phyloP scores from a whole-genome alignment of 768 basidiomycete species.

The Russula abietina region DNA sequence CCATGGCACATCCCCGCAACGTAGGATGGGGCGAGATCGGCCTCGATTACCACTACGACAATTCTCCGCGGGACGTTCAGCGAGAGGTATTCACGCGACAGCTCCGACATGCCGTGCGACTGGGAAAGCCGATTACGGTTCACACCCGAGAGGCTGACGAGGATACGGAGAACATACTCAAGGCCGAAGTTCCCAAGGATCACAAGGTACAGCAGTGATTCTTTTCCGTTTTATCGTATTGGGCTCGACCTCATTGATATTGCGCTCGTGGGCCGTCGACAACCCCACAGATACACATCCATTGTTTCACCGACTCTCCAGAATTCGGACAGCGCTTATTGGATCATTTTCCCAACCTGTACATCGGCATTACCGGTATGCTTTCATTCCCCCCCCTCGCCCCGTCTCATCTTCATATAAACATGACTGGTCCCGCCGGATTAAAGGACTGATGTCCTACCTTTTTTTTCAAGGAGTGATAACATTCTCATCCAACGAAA shows the following conservation, averaged over 20 bases:
- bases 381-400: neutral
- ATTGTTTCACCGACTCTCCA: slow-evolving; percentile 83
- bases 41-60: slow-evolving; percentile 79
- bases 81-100: slow-evolving; percentile 61
- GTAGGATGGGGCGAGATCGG: slow-evolving; percentile 90
- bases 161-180: slow-evolving; percentile 74
- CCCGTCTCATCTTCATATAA: neutral
- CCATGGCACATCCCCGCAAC: slow-evolving; percentile 73
- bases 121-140: slow-evolving; percentile 75
- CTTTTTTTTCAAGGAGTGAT: slow-evolving; percentile 52
- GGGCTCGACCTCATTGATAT: neutral
- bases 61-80: slow-evolving; percentile 66
- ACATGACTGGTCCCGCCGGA: neutral
- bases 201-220: slow-evolving; percentile 43
- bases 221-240: neutral
- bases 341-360: slow-evolving; percentile 73
- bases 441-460: neutral
- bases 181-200: slow-evolving; percentile 64
- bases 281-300: slow-evolving; percentile 64
- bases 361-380: slow-evolving; percentile 74
- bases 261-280: neutral
- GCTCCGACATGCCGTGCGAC: slow-evolving; percentile 56
- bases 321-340: slow-evolving; percentile 66
- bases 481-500: slow-evolving; percentile 67
- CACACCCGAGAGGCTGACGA: slow-evolving; percentile 84